Base-by-base conservation (phyloP, 106 monocot species). In the Agapanthus africanus region DNA sequence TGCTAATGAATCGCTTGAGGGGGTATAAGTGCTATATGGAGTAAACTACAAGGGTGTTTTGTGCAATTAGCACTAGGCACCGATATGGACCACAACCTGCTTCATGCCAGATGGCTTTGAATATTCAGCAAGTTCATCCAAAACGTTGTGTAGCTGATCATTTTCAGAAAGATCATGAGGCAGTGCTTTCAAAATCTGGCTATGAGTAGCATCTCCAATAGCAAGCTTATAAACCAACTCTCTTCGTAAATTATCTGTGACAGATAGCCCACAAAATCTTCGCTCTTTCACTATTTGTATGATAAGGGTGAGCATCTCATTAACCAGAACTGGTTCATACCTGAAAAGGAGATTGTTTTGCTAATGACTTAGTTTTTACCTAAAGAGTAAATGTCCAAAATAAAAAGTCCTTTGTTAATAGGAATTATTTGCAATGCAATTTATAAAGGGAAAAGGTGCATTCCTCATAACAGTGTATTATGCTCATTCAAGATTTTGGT, bases 281-380 rank as follows among this genome's bases (percentile, higher is more conserved):
- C 97, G 70, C 71, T 99, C 93, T 77, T 81, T 78, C 22, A 99
- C 83, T 63, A 99, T 79, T 52, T 93, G 92, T 83, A 99, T 93
- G 31, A 99, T 57, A 63, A 99, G 70, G 39, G 71, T 83, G 18
- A 99, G 89, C 90, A 99, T 87, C 68, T 99, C 92, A 47, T 85
- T 84, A 52, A 99, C 80, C 51, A 99, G 70, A 75, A 93, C 83
- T 59, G 84, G 26, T 71, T 99, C 97, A 79, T 83, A 85, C 92
- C 97, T 99, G 79, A 59, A 78, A 80, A 35, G 30, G 4, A 35
- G 7, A 35, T 63, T 21, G 56, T 11, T 57, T 30, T 30, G n/a
- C n/a, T n/a, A 57, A 14, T 57, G 15, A 4, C 49, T 13, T 49
- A 49, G 47, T 16, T 49, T 49, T 19, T 49, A 19, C 16, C 21